Percentiles rank a stretch among this genome's conserved stretches.
These are phyloP conservation scores for Diaporthe sp. DNA, from an alignment of 2,329 filamentous ascomycete genomes.

Conservation along the genomic window DNA sequence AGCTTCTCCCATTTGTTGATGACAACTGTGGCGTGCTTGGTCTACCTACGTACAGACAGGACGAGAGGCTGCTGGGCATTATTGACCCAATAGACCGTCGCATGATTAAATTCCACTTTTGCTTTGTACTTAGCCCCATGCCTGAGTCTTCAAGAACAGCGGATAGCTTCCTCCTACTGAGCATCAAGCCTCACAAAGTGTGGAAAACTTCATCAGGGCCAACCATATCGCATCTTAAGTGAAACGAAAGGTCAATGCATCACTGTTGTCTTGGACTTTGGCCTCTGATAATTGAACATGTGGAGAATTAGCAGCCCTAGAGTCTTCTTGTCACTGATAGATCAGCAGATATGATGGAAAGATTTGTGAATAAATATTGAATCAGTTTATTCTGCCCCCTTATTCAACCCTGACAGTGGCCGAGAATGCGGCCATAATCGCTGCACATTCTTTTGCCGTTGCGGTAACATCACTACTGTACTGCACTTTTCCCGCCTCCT, in stretches of 20 bases:
- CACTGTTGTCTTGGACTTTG: background rate
- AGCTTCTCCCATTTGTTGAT: background rate
- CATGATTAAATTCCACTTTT: background rate
- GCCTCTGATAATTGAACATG: background rate
- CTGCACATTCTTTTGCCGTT: background rate
- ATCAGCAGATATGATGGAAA: background rate
- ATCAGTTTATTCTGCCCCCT: background rate
- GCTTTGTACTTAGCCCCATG: background rate
- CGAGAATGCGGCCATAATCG: background rate
- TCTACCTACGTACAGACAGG: background rate
- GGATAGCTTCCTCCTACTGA: background rate
- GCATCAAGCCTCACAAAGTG: background rate
- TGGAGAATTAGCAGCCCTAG: background rate
- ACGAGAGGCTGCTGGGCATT: background rate
- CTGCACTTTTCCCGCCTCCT: slow-evolving; percentile 2
- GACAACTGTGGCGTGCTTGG: too few relatives aligned
- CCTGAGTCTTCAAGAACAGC: background rate
- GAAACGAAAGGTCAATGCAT: background rate
- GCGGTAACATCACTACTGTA: background rate
- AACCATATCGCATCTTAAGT: background rate
- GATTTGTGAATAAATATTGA: background rate
- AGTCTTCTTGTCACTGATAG: background rate
- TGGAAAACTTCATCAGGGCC: background rate
- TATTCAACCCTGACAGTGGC: too few relatives aligned
- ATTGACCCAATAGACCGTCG: background rate